Evolutionary conservation across 169 alveolate genomes (phyloP).

Genomic region (Plasmodium ovale): DNA sequence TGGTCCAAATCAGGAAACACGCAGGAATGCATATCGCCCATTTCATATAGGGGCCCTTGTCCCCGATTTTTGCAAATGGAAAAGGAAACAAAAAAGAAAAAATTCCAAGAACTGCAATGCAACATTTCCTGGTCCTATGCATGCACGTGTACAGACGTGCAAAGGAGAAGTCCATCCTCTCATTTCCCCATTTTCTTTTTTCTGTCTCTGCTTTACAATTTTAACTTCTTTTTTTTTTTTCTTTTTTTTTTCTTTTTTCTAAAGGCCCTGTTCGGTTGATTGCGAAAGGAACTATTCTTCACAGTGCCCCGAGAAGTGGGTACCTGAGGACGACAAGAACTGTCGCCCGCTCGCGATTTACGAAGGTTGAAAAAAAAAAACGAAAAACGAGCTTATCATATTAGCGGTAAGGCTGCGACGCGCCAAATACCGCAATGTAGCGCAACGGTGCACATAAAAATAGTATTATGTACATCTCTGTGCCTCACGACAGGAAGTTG

Average conservation of each 20-base stretch:
- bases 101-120: slow-evolving; percentile 26
- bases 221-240: neutral
- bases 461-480: too few species aligned
- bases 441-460: too few species aligned
- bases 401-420: too few species aligned
- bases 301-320: slow-evolving; percentile 71
- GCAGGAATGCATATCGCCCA: slow-evolving; percentile 48
- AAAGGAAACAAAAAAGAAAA: slow-evolving; percentile 32
- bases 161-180: too few species aligned
- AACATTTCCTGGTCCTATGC: slow-evolving; percentile 37
- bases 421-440: too few species aligned
- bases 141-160: neutral
- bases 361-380: slow-evolving; percentile 30
- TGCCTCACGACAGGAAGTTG: slow-evolving; percentile 53
- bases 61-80: slow-evolving; percentile 64
- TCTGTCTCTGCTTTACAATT: neutral
- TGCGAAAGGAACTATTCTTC: slow-evolving; percentile 66
- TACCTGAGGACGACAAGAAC: slow-evolving; percentile 34
- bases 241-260: neutral
- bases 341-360: slow-evolving; percentile 47
- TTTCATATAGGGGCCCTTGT: slow-evolving; percentile 69
- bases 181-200: too few species aligned
- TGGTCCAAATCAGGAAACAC: slow-evolving; percentile 42
- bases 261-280: slow-evolving; percentile 50
- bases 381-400: slow-evolving; percentile 1